Evolutionary conservation across 2,329 filamentous ascomycete species (phyloP), one percentile per base, ranked within the genome.

Genomic region (Claviceps sp.): DNA sequence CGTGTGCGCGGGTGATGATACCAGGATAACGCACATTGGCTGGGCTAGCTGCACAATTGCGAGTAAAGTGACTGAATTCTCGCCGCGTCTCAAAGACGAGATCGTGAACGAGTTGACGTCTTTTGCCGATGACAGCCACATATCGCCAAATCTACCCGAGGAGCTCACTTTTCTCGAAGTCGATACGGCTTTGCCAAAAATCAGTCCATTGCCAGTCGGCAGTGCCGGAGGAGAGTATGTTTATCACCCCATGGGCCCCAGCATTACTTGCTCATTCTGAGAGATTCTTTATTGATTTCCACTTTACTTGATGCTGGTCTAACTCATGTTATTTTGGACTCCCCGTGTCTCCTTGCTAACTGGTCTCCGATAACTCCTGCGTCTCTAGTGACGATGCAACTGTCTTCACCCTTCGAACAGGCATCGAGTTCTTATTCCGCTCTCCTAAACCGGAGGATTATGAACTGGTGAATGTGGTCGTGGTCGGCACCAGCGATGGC

Each of bases 381-480:
- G 26, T 17, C 4, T 19, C 19, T 11, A 67, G 62, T 30, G 77
- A 79, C 53, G 75, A 81, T 60, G 72, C 78, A 53, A 71, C 74
- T 61, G 75, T 87, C 1, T 88, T 88, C 59, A 87, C 82, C n/a
- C 77, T 82, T 13, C 74, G 82, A 50, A 74, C 77, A 1, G 84
- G 82, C 16, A 75, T 88, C 26, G 84, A 88, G 57, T 81, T 84
- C 39, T 74, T 87, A 26, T 87, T 88, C 58, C 79, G 80, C 51
- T 71, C 77, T 0, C 73, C 76, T 37, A 75, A 80, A 54, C 75
- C 80, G 39, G 78, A 80, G 50, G 80, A 87, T 49, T 81, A 82
- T 56, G 82, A 89, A 56, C 76, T 81, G n/a, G 82, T 93, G 44
- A 86, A 91, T 64, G 79, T 91, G 57, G 82, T 94, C 70, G 71